A percentile compares a stretch with the other conserved stretches of the same genome.
These are phyloP conservation scores for Mycena olivaceomarginata DNA, from an alignment of 768 basidiomycete species.

Conservation along the genomic window DNA sequence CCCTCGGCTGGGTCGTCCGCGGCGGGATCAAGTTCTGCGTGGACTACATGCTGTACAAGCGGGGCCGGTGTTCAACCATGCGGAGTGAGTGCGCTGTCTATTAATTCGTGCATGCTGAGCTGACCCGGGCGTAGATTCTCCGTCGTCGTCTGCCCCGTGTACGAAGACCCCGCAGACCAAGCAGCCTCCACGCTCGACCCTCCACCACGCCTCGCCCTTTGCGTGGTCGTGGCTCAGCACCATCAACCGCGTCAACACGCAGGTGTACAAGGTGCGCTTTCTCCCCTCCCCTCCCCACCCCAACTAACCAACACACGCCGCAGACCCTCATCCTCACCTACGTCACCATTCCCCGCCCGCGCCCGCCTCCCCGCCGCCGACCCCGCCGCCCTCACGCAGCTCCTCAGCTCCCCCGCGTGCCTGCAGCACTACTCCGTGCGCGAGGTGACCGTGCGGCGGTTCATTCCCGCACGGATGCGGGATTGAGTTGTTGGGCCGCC, in stretches of 20 bases:
- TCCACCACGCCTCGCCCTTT: constrained; percentile 83
- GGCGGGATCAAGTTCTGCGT: constrained; percentile 98
- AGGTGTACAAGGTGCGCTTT: constrained; percentile 91
- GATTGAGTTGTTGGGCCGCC: constrained; percentile 66
- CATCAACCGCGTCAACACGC: constrained; percentile 95
- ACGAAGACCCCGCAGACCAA: constrained; percentile 88
- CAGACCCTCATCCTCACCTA: constrained; percentile 95
- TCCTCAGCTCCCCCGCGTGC: constrained; percentile 83
- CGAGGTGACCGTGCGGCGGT: constrained; percentile 90
- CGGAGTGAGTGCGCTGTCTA: constrained; percentile 76
- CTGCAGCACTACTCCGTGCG: constrained; percentile 86
- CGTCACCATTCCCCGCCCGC: constrained; percentile 93
- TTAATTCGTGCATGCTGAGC: not conserved
- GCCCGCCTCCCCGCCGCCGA: constrained; percentile 68
- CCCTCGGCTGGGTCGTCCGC: constrained; percentile 97
- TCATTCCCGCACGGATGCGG: constrained; percentile 95
- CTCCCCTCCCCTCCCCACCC: not conserved
- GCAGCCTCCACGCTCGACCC: constrained; percentile 74
- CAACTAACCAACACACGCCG: not conserved
- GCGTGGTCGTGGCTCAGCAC: constrained; percentile 98
- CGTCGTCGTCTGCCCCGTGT: constrained; percentile 92
- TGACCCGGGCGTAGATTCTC: constrained; percentile 79
- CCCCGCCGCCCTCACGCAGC: too few relatives aligned
- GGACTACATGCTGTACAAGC: constrained; percentile 95
- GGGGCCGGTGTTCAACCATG: constrained; percentile 96